Evolutionary conservation across 169 alveolate species (phyloP).

Genomic region (Plasmodium falciparum): DNA sequence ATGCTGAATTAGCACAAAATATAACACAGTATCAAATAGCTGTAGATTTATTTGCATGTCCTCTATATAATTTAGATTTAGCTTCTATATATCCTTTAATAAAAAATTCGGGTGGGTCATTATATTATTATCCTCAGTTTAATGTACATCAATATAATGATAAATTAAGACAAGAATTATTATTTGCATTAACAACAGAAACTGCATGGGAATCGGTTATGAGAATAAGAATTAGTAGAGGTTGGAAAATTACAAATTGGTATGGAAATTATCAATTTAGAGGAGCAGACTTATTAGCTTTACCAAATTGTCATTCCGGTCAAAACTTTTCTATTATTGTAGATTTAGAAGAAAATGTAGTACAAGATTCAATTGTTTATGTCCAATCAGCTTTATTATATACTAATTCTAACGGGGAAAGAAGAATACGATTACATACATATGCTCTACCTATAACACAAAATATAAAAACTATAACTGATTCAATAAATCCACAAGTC

Average conservation of each 20-base stretch:
- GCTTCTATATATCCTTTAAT: conserved; percentile 62
- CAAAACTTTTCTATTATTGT: conserved; percentile 91
- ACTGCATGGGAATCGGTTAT: conserved; percentile 98
- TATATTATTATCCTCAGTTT: conserved; percentile 79
- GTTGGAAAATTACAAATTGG: conserved; percentile 94
- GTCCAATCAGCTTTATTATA: conserved; percentile 97
- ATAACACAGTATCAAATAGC: conserved; percentile 86
- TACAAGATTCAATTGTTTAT: conserved; percentile 89
- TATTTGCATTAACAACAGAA: conserved; percentile 89
- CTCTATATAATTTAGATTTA: conserved; percentile 66
- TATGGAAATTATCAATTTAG: conserved; percentile 95
- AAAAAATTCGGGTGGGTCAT: conserved; percentile 70
- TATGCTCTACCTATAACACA: conserved; percentile 94
- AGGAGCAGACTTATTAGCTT: conserved; percentile 92
- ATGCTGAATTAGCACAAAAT: conserved; percentile 80
- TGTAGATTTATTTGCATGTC: conserved; percentile 81
- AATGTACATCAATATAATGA: conserved; percentile 80
- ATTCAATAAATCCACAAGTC: conserved; percentile 87
- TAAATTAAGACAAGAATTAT: conserved; percentile 89
- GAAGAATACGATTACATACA: conserved; percentile 98
- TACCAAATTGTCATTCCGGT: conserved; percentile 93
- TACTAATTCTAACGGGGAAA: conserved; percentile 97
- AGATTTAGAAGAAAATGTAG: conserved; percentile 88
- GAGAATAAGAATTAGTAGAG: conserved; percentile 95
- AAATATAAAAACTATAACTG: conserved; percentile 85